A percentile compares a stretch with the other conserved stretches of the same genome.
These are phyloP conservation scores for Podaxis sp. DNA, from an alignment of 768 basidiomycete species.

Conservation along the genomic window DNA sequence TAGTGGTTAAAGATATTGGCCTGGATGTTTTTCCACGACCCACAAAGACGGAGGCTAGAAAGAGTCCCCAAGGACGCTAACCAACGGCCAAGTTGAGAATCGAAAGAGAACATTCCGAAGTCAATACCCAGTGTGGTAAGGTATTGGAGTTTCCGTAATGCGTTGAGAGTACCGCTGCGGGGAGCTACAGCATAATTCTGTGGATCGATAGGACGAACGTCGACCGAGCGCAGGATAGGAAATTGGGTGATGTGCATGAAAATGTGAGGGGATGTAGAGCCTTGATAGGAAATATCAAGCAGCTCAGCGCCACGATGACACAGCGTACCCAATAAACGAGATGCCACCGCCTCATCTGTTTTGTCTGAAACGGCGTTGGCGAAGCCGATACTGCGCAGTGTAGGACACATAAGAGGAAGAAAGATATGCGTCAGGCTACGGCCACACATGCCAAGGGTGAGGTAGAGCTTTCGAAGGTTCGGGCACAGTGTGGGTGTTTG, in stretches of 20 bases:
- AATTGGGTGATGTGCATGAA: neutral
- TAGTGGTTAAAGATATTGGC: neutral
- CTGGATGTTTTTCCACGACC: neutral
- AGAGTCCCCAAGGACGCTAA: neutral
- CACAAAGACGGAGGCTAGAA: neutral
- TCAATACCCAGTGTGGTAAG: neutral
- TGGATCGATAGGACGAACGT: neutral
- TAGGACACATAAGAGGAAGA: neutral
- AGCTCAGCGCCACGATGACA: neutral
- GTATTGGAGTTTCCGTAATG: neutral
- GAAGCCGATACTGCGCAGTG: neutral
- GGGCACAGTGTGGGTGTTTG: neutral
- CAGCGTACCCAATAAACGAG: neutral
- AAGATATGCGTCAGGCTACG: neutral
- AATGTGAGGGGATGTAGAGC: neutral
- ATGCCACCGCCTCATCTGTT: neutral
- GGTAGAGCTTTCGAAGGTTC: neutral
- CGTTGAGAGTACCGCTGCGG: neutral
- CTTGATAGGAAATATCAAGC: neutral
- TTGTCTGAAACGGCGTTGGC: neutral
- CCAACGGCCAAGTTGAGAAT: neutral
- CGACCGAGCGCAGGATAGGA: neutral
- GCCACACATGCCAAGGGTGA: neutral
- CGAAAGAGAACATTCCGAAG: neutral
- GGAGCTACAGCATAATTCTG: neutral